Evolutionary conservation across 2,329 filamentous ascomycete species (phyloP).

Genomic region (Pseudovirgaria hyperparasitica): DNA sequence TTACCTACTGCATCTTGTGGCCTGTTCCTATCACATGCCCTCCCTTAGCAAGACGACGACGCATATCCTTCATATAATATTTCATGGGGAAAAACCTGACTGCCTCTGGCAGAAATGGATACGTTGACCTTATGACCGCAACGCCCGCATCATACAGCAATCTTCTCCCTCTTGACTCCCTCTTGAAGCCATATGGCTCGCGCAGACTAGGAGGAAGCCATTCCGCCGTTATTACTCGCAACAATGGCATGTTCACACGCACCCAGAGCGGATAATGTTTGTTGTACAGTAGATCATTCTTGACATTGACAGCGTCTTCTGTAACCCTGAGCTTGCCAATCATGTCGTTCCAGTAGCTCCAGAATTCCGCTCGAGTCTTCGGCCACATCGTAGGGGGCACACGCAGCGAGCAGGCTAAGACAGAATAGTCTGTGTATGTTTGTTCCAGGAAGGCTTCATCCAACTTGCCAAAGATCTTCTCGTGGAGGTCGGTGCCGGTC

Average conservation of each 20-base stretch:
- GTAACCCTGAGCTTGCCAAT: constrained; percentile 21
- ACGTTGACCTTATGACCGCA: constrained; percentile 8
- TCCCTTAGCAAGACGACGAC: constrained; percentile 6
- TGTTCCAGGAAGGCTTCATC: constrained; percentile 12
- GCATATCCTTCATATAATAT: constrained; percentile 22
- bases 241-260: constrained; percentile 12
- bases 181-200: constrained; percentile 14
- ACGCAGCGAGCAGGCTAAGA: constrained; percentile 14
- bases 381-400: constrained; percentile 26
- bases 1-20: too few species aligned
- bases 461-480: constrained; percentile 23
- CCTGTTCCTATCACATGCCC: constrained; percentile 1
- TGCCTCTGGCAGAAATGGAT: constrained; percentile 11
- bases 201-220: constrained; percentile 16
- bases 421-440: constrained; percentile 15
- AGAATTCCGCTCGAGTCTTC: constrained; percentile 19
- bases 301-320: constrained; percentile 15
- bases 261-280: constrained; percentile 15
- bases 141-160: constrained; percentile 4
- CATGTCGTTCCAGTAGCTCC: constrained; percentile 26
- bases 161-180: not conserved
- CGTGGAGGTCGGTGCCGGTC: constrained; percentile 21
- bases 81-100: constrained; percentile 14
- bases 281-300: constrained; percentile 16
- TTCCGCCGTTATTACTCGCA: constrained; percentile 16